Evolutionary conservation across 148 eudicot genomes (phyloP).

Genomic region (Fallopia convolvulus): DNA sequence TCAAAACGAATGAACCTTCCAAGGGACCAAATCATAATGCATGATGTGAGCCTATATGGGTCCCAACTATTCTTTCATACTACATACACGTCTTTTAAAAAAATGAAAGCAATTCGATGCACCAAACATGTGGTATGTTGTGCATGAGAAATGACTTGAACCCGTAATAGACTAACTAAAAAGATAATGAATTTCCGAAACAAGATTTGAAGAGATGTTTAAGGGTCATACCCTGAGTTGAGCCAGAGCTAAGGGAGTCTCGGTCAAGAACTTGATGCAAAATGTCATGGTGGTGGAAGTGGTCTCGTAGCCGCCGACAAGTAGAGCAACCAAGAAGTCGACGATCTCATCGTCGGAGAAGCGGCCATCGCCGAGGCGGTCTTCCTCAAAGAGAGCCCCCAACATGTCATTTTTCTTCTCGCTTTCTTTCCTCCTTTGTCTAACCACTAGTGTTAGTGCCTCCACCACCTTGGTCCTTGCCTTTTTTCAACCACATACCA

Average conservation of each 20-base stretch:
- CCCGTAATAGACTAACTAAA: too few relatives aligned
- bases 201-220: neutral
- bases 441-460: conserved; percentile 65
- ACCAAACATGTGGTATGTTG: too few relatives aligned
- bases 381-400: conserved; percentile 74
- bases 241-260: conserved; percentile 74
- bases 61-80: neutral
- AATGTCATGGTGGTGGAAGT: conserved; percentile 91
- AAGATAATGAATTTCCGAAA: too few relatives aligned
- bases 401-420: conserved; percentile 79
- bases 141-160: too few relatives aligned
- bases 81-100: neutral
- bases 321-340: conserved; percentile 70
- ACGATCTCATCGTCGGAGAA: conserved; percentile 87
- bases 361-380: conserved; percentile 44
- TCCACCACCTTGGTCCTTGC: conserved; percentile 91
- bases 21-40: conserved; percentile 10
- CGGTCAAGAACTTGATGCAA: conserved; percentile 83
- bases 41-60: neutral
- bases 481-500: conserved; percentile 22
- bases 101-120: too few relatives aligned
- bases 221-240: conserved; percentile 53
- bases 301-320: conserved; percentile 94
- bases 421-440: conserved; percentile 55
- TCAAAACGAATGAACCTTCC: neutral